A percentile compares a stretch with the other conserved stretches of the same genome.
Conservation (phyloP, 2,329 filamentous ascomycete species). For the Cytospora chrysosperma region DNA sequence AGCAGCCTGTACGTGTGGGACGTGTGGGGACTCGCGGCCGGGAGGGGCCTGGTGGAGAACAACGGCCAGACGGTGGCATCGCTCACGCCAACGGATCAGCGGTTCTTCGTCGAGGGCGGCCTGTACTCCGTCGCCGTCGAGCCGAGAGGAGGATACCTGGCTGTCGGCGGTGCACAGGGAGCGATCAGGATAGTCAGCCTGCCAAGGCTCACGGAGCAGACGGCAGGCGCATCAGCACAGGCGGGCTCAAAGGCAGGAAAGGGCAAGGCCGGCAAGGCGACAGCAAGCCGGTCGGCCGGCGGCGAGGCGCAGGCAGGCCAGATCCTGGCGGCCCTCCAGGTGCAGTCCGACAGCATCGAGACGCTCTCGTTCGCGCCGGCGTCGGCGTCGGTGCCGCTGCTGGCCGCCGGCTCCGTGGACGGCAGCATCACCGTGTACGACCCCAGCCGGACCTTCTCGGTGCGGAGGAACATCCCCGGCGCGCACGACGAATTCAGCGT, state of each 20-base stretch:
- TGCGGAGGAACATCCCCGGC: slow-evolving; percentile 76
- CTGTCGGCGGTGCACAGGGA: slow-evolving; percentile 84
- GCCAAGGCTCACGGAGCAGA: slow-evolving; percentile 54
- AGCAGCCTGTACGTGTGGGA: slow-evolving; percentile 90
- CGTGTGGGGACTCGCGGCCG: slow-evolving; percentile 76
- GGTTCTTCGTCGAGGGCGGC: slow-evolving; percentile 88
- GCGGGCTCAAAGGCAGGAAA: slow-evolving; percentile 23
- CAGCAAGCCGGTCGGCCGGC: slow-evolving; percentile 26
- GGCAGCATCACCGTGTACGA: slow-evolving; percentile 85
- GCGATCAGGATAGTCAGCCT: slow-evolving; percentile 82
- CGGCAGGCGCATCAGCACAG: slow-evolving; percentile 22
- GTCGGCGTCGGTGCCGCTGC: slow-evolving; percentile 45
- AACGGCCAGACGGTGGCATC: slow-evolving; percentile 68
- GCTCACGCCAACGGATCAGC: slow-evolving; percentile 77
- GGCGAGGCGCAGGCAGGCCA: slow-evolving; percentile 43
- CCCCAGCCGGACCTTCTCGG: slow-evolving; percentile 78
- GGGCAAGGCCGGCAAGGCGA: slow-evolving; percentile 29
- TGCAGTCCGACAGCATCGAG: slow-evolving; percentile 75
- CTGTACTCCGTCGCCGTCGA: slow-evolving; percentile 85
- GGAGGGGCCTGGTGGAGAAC: slow-evolving; percentile 47
- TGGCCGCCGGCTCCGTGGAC: slow-evolving; percentile 68
- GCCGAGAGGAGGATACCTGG: slow-evolving; percentile 74
- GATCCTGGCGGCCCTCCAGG: slow-evolving; percentile 80
- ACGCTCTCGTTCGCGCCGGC: slow-evolving; percentile 64
- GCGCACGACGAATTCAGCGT: slow-evolving; percentile 88